Conservation (phyloP, 306 rosid genomes). For the Malus domestica region DNA sequence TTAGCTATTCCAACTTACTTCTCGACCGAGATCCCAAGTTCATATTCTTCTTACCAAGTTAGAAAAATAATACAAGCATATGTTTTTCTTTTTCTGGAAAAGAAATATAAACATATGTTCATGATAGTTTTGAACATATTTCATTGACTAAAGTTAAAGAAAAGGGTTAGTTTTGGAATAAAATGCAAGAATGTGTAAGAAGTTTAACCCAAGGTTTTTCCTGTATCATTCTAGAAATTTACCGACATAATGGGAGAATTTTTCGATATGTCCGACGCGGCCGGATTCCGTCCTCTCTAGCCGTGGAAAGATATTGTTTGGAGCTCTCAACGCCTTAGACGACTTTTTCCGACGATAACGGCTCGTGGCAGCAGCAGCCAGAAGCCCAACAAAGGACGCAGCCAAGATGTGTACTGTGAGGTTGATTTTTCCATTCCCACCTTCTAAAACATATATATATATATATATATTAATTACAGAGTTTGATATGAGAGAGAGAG, state of each 20-base stretch:
- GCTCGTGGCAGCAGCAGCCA: constrained; percentile 24
- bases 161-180: too few relatives aligned
- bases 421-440: constrained; percentile 21
- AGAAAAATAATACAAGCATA: too few relatives aligned
- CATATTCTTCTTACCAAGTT: too few relatives aligned
- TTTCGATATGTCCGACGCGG: constrained; percentile 49
- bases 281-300: constrained; percentile 44
- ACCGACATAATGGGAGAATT: constrained; percentile 77
- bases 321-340: constrained; percentile 1
- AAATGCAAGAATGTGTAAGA: background rate
- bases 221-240: background rate
- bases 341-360: constrained; percentile 8
- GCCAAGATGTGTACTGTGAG: constrained; percentile 25
- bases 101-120: too few relatives aligned
- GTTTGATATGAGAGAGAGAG: background rate
- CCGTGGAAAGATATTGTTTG: constrained; percentile 27
- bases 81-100: too few relatives aligned
- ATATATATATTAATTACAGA: background rate
- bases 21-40: too few relatives aligned
- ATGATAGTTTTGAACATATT: too few relatives aligned
- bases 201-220: background rate
- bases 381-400: constrained; percentile 38
- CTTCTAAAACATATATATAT: constrained; percentile 20
- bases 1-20: background rate
- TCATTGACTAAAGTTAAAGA: too few relatives aligned